Evolutionary conservation across 176 grass and related monocot species (phyloP).

Genomic region (Alopecurus myosuroides): DNA sequence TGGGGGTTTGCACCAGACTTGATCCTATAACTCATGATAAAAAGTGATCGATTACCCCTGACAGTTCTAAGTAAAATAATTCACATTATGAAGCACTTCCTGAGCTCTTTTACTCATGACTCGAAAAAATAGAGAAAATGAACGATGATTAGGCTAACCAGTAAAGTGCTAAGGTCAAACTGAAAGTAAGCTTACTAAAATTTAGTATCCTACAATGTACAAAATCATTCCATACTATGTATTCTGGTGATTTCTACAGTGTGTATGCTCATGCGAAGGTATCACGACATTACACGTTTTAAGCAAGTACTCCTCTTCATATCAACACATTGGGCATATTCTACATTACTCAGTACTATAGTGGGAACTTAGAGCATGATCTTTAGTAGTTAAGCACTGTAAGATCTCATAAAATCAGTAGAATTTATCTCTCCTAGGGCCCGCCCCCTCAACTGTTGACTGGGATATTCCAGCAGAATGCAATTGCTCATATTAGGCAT

Average conservation of each 20-base stretch:
- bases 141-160: not conserved
- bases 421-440: not conserved
- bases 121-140: not conserved
- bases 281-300: not conserved
- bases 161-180: not conserved
- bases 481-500: not conserved
- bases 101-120: not conserved
- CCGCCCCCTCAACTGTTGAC: not conserved
- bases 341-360: not conserved
- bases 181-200: not conserved
- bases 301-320: not conserved
- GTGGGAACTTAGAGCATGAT: not conserved
- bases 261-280: not conserved
- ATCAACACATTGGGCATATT: not conserved
- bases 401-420: not conserved
- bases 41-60: not conserved
- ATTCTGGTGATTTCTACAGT: not conserved
- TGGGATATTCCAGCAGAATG: not conserved
- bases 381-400: not conserved
- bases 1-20: not conserved
- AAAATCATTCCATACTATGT: not conserved
- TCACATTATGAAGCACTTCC: not conserved
- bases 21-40: not conserved
- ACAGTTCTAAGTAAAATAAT: not conserved
- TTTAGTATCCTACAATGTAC: not conserved